Base-by-base conservation (phyloP, 768 basidiomycete species). In the Trametes cubensis region DNA sequence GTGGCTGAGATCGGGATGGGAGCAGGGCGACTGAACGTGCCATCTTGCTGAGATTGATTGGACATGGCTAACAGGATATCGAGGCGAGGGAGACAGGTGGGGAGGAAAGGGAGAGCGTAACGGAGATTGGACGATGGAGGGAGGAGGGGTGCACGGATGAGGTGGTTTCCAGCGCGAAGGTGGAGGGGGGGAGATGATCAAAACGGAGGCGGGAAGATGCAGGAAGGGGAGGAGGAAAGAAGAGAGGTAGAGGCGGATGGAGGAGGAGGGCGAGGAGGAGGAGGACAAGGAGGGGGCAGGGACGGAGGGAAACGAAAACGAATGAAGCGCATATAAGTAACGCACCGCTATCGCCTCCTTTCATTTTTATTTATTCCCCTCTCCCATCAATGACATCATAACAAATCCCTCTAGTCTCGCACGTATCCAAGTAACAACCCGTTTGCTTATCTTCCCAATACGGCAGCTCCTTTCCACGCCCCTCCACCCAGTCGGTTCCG, bases 1-100 rank as follows among this genome's bases (percentile, higher is more conserved):
- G 52, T 66, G 50, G 39, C 53, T 4, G 53, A 58, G 30, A 67
- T 60, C 21, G 69, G 64, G 48, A 64, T 63, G 57, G 63, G 63
- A 63, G 61, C 23, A 61, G 59, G 51, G 62, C 61, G 44, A 64
- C 54, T 11, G 66, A 65, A 4, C 18, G 28, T 40, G 63, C 50
- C 60, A 60, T 55, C 53, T 49, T 64, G 58, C 21, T 47, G 63
- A 3, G 60, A 39, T 5, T 56, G 60, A 23, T 67, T 61, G 47
- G 67, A 65, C 68, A 70, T 69, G 54, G 54, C 46, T 30, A 45
- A 26, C 20, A 57, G 38, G 28, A 38, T 15, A 20, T 40, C 28
- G 39, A 25, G 34, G 6, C 21, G 40, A 26, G 4, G 57, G 28
- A 39, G 21, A 20, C 23, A 21, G 21, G 56, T 55, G 23, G 56